Percentiles rank a stretch among this genome's conserved stretches.
Evolutionary conservation across 2,329 filamentous ascomycete genomes (phyloP).

Genomic region (Thielaviopsis cerberus): DNA sequence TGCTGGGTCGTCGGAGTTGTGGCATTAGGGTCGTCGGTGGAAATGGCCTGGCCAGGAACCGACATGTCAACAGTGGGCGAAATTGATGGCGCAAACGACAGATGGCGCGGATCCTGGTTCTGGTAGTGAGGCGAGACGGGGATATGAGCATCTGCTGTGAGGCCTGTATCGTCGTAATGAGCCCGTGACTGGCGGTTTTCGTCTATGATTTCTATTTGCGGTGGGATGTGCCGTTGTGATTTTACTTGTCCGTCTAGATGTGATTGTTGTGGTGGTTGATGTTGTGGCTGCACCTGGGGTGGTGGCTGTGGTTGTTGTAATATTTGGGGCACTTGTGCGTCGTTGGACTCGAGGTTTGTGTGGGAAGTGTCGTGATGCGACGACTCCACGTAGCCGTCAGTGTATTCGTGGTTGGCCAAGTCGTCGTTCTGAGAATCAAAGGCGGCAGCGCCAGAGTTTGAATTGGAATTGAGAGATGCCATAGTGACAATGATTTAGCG

Average conservation of each 20-base stretch:
- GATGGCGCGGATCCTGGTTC: slow-evolving; percentile 9
- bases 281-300: not conserved
- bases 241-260: not conserved
- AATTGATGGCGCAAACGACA: slow-evolving; percentile 9
- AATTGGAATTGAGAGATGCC: slow-evolving; percentile 2
- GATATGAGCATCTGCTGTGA: slow-evolving; percentile 3
- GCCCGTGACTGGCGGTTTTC: slow-evolving; percentile 9
- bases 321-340: not conserved
- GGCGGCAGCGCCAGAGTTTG: not conserved
- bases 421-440: not conserved
- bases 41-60: slow-evolving; percentile 10
- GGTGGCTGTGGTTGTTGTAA: not conserved
- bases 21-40: slow-evolving; percentile 7
- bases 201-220: slow-evolving; percentile 11
- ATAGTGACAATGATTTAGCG: slow-evolving; percentile 10
- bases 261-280: not conserved
- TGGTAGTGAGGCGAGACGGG: slow-evolving; percentile 5
- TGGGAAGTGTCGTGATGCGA: not conserved
- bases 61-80: slow-evolving; percentile 8
- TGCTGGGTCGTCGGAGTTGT: slow-evolving; percentile 8
- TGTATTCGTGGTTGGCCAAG: not conserved
- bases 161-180: slow-evolving; percentile 5
- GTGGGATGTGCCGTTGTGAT: slow-evolving; percentile 1
- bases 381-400: not conserved
- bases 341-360: not conserved